Evolutionary conservation across 2,329 filamentous ascomycete species (phyloP), one percentile per base, ranked within the genome.

Genomic region (Thielaviopsis euricoi): DNA sequence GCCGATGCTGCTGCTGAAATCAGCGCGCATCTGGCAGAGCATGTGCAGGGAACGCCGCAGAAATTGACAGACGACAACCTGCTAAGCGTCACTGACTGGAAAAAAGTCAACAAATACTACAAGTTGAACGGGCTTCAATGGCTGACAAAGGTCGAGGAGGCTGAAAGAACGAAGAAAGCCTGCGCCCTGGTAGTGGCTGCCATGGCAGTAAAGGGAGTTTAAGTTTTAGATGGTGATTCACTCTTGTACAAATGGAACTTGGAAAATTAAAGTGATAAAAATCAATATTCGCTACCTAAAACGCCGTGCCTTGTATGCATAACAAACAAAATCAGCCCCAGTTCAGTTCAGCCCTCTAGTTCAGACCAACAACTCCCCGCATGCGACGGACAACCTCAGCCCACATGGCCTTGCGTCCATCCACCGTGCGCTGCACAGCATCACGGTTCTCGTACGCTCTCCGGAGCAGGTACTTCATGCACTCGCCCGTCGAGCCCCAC

Each of bases 31-130:
- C 74, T 95, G 4, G 65, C 66, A 7, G 64, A 74, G 21, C 71
- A 78, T 37, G 74, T 95, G 22, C 65, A 87, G 62, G 89, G 87
- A 12, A 75, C 72, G 0, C 69, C 76, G 0, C 67, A 78, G 0
- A 66, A 75, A 0, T 81, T 89, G 59, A 77, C 79, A 0, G 85
- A 95, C 64, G 77, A 77, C 4, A 74, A 73, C n/a, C 69, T 95
- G 21, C 68, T 70, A 0, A 65, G 69, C 0, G 71, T 80, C 25
- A 79, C 83, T 1, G 87, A 95, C 66, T 68, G 85, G 64, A 68
- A 73, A 22, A 85, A 82, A 66, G 79, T 96, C 33, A 81, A 80
- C 66, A 96, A 95, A 71, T 82, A 87, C 62, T 96, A 96, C 71
- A 95, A 95, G 68, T 71, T 96, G 29, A 86, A 86, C 62, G 74